phyloP scores from a whole-genome alignment of 1,139 yeast genomes.

The Saccharomyces hybrid region DNA sequence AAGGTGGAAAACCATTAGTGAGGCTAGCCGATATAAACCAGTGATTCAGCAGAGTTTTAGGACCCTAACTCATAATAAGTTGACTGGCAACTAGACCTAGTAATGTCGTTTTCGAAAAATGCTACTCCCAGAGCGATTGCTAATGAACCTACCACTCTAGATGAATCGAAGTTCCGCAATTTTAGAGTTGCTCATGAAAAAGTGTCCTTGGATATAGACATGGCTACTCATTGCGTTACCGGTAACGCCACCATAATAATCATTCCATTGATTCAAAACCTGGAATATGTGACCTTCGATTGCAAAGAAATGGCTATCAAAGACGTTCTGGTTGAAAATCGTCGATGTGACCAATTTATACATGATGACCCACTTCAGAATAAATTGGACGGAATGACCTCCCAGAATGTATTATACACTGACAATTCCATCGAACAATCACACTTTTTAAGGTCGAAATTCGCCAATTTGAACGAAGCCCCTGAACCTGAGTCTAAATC shows the following conservation, averaged over 20 bases:
- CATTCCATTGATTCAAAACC: conserved; percentile 55
- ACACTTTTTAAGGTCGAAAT: conserved; percentile 56
- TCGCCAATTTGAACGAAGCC: conserved; percentile 55
- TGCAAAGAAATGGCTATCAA: conserved; percentile 69
- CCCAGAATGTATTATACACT: conserved; percentile 15
- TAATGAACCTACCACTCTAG: conserved; percentile 9
- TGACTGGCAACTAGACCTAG: neutral
- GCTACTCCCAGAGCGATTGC: conserved; percentile 9
- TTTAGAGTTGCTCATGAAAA: conserved; percentile 63
- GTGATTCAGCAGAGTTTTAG: neutral
- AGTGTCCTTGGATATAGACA: conserved; percentile 59
- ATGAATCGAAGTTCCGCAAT: conserved; percentile 16
- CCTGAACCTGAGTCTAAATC: conserved; percentile 50
- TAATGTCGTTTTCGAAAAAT: conserved; percentile 12
- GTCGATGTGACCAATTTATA: conserved; percentile 42
- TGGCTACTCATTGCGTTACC: conserved; percentile 43
- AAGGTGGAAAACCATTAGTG: neutral
- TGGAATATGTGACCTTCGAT: conserved; percentile 62
- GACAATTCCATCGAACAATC: conserved; percentile 33
- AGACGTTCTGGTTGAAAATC: conserved; percentile 54
- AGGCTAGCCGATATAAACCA: neutral
- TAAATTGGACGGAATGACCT: conserved; percentile 13
- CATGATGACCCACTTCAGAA: conserved; percentile 40
- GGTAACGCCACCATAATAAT: conserved; percentile 83
- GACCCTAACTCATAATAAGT: neutral